Base-by-base conservation (phyloP, 164 flowering plant species). In the Macadamia integrifolia region DNA sequence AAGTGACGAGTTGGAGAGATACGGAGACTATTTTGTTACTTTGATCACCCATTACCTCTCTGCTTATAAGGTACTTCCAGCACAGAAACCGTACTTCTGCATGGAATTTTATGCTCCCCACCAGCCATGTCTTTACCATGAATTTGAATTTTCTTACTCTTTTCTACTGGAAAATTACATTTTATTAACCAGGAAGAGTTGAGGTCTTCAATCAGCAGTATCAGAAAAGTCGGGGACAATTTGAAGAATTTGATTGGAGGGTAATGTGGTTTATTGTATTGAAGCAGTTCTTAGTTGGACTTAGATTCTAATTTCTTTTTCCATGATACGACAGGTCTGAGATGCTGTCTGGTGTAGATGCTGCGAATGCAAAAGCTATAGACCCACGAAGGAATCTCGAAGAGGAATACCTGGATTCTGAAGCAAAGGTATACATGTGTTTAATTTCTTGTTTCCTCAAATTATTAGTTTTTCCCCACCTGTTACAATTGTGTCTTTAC, bases 1-100 rank as follows among this genome's bases (percentile, higher is more conserved):
- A 76, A 92, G 98, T 64, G 92, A 79, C 65, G 94, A 88, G 75
- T 72, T 94, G 84, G 93, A 85, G 77, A 85, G 65, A 50, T 90
- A 83, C 68, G 93, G 87, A 74, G 83, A 76, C 32, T 88, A 85
- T 73, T 91, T 86, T 78, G 78, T 77, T 65, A 74, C 83, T 70
- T 79, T 92, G 85, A 83, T 82, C 56, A 72, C 76, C 44, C 64
- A 67, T 66, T 87, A 81, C 43, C 97, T 94, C 66, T 83, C 88
- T 71, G 77, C 80, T 48, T 88, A 82, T 72, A 82, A 83, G 88
- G 88, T 85, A 69, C 44, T 18, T 53, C 60, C 15, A 40, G 60
- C 42, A 4, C 35, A 1, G 17, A 28, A 62, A 30, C 61, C 9
- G 11, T 52, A 52, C 64, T 65, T 52, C 31, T 61, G 18, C 13